Evolutionary conservation across 2,329 filamentous ascomycete species (phyloP), one percentile per base, ranked within the genome.

Genomic region (Cryphonectria carpinicola): DNA sequence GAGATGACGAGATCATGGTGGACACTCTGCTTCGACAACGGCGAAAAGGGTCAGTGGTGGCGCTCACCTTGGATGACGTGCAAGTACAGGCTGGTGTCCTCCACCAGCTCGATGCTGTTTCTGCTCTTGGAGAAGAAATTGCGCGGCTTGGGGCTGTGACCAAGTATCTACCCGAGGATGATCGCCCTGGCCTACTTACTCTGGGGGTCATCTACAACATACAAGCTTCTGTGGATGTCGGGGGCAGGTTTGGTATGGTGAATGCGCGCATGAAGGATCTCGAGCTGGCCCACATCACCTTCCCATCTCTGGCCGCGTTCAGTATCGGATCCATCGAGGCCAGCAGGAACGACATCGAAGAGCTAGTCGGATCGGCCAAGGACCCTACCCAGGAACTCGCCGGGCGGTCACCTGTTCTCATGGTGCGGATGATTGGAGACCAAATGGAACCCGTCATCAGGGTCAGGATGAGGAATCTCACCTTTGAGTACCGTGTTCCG

Each of bases 121-220:
- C 91, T 10, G 86, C 87, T 14, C 86, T 99, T 11, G 91, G 88
- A 0, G 90, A 93, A 73, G 96, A 99, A 76, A 79, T 98, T 65
- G 87, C 91, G 7, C 93, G 92, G 74, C 84, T 99, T 6, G 93
- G 94, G 0, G 95, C 90, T 0, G 94, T 99, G 37, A 89, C 95
- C 8, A 98, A 98, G 78, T 98, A 98, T 78, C 85, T 99, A 2
- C 95, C 96, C 0, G 95, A 99, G 75, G 96, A 99, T 80, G 95
- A 99, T 76, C 89, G 95, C 1, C 96, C 96, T 2, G 96, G 96
- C 0, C 84, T 98, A 28, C 84, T 99, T 52, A 94, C 91, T 0
- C 84, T 99, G 52, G 85, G 87, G 0, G 84, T 89, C 41, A 80
- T 98, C 67, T 88, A 89, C 67, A 88, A 89, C 25, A 76, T 93